These are phyloP conservation scores for Colletotrichum euphorbiae DNA, from an alignment of 2,329 filamentous ascomycete species.

Conservation along the genomic window DNA sequence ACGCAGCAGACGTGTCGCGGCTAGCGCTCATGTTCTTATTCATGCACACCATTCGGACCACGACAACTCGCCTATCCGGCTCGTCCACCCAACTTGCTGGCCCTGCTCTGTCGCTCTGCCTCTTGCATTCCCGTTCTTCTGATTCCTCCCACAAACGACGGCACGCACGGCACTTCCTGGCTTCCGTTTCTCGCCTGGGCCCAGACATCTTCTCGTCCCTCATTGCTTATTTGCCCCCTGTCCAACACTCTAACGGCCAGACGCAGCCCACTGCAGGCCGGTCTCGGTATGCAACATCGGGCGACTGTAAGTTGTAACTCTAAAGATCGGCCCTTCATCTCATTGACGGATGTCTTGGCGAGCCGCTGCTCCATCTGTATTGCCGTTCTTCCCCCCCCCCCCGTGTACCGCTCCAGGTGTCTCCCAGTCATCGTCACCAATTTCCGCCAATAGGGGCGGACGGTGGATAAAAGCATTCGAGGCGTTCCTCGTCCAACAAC, in stretches of 20 bases:
- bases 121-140: not conserved
- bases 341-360: conserved; percentile 9
- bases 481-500: not conserved
- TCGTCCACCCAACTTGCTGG: not conserved
- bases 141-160: not conserved
- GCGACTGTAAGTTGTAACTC: not conserved
- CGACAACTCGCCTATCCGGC: conserved; percentile 3
- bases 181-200: not conserved
- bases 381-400: conserved; percentile 17
- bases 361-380: conserved; percentile 27
- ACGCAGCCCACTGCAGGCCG: not conserved
- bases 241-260: not conserved
- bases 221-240: conserved; percentile 1
- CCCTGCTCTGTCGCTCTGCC: not conserved
- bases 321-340: conserved; percentile 27
- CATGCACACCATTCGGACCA: conserved; percentile 17
- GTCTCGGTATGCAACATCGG: conserved; percentile 7
- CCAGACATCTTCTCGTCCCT: not conserved
- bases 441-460: conserved; percentile 24
- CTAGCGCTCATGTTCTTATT: not conserved
- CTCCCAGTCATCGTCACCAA: not conserved
- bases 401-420: not conserved
- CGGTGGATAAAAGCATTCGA: not conserved
- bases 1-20: not conserved
- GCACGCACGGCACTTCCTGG: conserved; percentile 18